Percentiles rank a stretch among this genome's conserved stretches.
Evolutionary conservation across 495 filamentous ascomycete species (phyloP).

Genomic region (Hyaloscypha hepaticicola): DNA sequence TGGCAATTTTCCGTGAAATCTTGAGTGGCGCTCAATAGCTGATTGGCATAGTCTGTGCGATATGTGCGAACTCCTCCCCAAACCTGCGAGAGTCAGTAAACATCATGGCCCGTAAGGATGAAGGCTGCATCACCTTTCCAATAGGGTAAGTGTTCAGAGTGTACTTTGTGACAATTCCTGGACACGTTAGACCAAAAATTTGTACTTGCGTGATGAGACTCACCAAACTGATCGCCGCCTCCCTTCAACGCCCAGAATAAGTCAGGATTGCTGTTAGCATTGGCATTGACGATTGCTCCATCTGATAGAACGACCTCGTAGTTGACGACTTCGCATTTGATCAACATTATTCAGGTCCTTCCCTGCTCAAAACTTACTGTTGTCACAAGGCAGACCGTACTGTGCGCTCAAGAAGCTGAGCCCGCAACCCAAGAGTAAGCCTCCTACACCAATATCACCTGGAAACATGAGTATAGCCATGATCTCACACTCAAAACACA

Average conservation of each 20-base stretch:
- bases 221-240: slow-evolving; percentile 51
- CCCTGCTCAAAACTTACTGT: slow-evolving; percentile 29
- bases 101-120: neutral
- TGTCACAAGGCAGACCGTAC: slow-evolving; percentile 10
- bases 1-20: slow-evolving; percentile 53
- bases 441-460: slow-evolving; percentile 53
- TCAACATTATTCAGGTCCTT: slow-evolving; percentile 33
- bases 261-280: slow-evolving; percentile 41
- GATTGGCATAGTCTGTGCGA: slow-evolving; percentile 40
- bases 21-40: slow-evolving; percentile 47
- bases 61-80: slow-evolving; percentile 56
- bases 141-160: slow-evolving; percentile 48
- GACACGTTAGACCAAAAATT: neutral
- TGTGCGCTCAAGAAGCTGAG: slow-evolving; percentile 1
- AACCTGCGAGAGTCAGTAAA: slow-evolving; percentile 23
- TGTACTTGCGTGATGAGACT: slow-evolving; percentile 1
- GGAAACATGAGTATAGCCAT: neutral
- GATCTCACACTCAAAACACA: neutral
- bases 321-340: slow-evolving; percentile 41
- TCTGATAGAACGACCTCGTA: slow-evolving; percentile 55
- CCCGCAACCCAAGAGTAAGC: slow-evolving; percentile 49
- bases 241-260: slow-evolving; percentile 56
- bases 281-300: slow-evolving; percentile 49
- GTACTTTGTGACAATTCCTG: slow-evolving; percentile 46
- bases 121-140: slow-evolving; percentile 34